Base-by-base conservation (phyloP, 768 basidiomycete genomes). In the Termitomyces sp. region DNA sequence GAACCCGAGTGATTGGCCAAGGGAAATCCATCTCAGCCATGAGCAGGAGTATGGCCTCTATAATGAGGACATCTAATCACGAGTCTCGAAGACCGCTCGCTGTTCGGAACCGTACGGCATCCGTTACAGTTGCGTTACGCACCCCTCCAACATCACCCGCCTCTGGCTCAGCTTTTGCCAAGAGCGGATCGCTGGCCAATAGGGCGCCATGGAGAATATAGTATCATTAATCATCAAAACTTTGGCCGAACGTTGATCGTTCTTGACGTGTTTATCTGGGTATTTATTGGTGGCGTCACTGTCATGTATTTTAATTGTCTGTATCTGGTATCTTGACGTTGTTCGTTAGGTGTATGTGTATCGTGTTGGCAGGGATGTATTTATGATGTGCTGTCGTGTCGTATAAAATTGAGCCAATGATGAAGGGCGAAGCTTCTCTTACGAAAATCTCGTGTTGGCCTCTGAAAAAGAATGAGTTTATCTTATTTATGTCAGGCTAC, bases 131-230 rank as follows among this genome's bases (percentile, higher is more conserved):
- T n/a, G 51, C 58, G 22, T 32, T 59, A 18, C 45, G 57, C 6
- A 40, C 54, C 6, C 54, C 54, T 52, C 48, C 58, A 24, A 55
- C 46, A n/a, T 55, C 38, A 16, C 39, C 49, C 36, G 36, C 39
- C 9, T 46, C 62, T 15, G 35, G 49, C 5, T 56, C 58, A 24
- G 36, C 39, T n/a, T 48, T 45, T 18, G 28, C 45, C n/a, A 62
- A 49, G 55, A 58, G 24, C 42, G 57, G 20, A 44, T 49, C n/a
- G 3, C 1, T 56, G 35, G 28, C n/a, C 5, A 62, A 61, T 32
- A 57, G 62, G 55, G 63, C 65, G n/a, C 67, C 67, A n/a, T 66
- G 65, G 67, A 61, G 60, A 53, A 33, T 64, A 58, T 50, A 46
- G 38, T 64, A 58, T 40, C 33, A 3, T 44, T 39, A 48, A 3